Base-by-base conservation (phyloP, 2,329 filamentous ascomycete species). In the Geosmithia morbida region DNA sequence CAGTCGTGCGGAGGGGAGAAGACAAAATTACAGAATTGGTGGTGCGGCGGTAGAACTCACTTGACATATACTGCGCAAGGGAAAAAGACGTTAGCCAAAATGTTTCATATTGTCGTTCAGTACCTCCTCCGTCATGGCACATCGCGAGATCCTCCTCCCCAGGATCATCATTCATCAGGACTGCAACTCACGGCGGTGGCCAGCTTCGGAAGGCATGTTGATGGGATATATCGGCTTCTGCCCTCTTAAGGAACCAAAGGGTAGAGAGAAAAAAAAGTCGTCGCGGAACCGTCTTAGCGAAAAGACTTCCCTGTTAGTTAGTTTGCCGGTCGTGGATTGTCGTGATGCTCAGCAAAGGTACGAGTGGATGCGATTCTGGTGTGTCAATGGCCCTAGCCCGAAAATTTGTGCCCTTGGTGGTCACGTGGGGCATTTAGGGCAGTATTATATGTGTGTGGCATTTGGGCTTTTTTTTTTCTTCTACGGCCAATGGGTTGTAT, bases 181-280 rank as follows among this genome's bases (percentile, higher is more conserved):
- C 39, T 20, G 19, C 6, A 57, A 85, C 85, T 85, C 74, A 90
- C 85, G 76, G 84, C 85, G 81, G 81, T 89, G 84, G 73, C 85
- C 85, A 67, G 83, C 76, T 80, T 87, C 84, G 66, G 85, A 83
- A 84, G 83, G 79, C 85, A 92, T 92, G 70, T 88, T 82, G 72
- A 71, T 71, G 66, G 61, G 61, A 42, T 69, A 61, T 60, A 59
- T 55, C 69, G 60, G 56, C 62, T 63, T 64, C 62, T 63, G 60
- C 62, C 63, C 67, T 68, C 67, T 69, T 66, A 65, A 66, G 61
- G 62, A 64, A 69, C 63, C 66, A 60, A 63, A 59, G 57, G 62
- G 59, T 60, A 62, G 58, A 61, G 58, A 63, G 60, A 66, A 57
- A 60, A 59, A 61, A 66, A 58, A 60, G 59, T 62, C 53, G 57